These are phyloP conservation scores for Fusarium sp. DNA, from an alignment of 2,329 filamentous ascomycete genomes.

Conservation along the genomic window DNA sequence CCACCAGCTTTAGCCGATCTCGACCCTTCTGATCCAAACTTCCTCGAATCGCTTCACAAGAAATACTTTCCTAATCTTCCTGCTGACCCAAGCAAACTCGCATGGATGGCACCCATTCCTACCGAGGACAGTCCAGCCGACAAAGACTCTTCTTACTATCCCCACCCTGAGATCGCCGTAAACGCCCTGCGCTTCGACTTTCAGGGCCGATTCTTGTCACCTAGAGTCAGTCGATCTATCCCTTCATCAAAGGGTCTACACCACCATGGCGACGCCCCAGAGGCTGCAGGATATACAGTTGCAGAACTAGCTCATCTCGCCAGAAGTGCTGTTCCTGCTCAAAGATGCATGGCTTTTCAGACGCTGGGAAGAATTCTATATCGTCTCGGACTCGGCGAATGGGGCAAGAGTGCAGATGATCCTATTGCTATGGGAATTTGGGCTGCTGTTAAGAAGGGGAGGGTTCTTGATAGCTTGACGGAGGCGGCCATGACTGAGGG, in stretches of 20 bases:
- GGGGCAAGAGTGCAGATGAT: conserved; percentile 68
- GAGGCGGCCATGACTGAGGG: conserved; percentile 77
- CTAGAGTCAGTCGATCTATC: conserved; percentile 77
- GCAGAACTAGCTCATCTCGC: conserved; percentile 84
- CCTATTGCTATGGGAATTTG: conserved; percentile 83
- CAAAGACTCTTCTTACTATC: conserved; percentile 83
- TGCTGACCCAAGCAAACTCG: conserved; percentile 84
- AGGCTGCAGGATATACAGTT: conserved; percentile 94
- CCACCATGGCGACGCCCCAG: conserved; percentile 91
- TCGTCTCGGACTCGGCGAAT: conserved; percentile 78
- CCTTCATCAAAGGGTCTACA: conserved; percentile 85
- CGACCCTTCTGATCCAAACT: conserved; percentile 84
- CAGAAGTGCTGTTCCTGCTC: conserved; percentile 83
- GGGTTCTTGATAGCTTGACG: conserved; percentile 79
- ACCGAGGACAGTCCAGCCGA: conserved; percentile 73
- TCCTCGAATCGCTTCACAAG: conserved; percentile 83
- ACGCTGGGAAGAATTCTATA: conserved; percentile 88
- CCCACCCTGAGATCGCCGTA: conserved; percentile 77
- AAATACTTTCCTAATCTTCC: conserved; percentile 95
- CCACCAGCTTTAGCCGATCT: conserved; percentile 72
- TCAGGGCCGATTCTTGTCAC: conserved; percentile 81
- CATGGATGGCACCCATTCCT: conserved; percentile 86
- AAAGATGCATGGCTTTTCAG: conserved; percentile 92
- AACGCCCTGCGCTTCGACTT: conserved; percentile 91
- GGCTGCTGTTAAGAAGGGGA: conserved; percentile 79